Evolutionary conservation across 108 stramenopile species (phyloP).

Genomic region (Licmophora abbreviata): DNA sequence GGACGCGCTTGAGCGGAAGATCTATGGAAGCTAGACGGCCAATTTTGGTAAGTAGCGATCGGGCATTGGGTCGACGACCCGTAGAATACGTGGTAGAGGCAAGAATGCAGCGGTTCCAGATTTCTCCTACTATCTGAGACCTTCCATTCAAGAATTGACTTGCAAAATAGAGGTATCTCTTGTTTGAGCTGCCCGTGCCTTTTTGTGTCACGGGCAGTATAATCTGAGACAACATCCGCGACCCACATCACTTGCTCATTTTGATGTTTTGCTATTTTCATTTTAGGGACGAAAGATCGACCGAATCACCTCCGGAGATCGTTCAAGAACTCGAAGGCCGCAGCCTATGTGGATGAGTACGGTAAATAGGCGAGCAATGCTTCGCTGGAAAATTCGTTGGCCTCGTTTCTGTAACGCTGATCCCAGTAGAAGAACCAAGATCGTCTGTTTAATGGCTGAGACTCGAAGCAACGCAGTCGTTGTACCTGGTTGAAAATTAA

Average conservation of each 20-base stretch:
- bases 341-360: too few species aligned
- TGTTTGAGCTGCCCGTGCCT: slow-evolving; percentile 30
- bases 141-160: slow-evolving; percentile 24
- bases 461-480: too few species aligned
- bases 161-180: slow-evolving; percentile 9
- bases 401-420: too few species aligned
- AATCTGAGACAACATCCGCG: slow-evolving; percentile 26
- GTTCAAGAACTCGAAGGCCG: too few species aligned
- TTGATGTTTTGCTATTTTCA: not conserved
- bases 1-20: slow-evolving; percentile 58
- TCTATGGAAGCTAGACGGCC: slow-evolving; percentile 55
- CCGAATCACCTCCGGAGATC: too few species aligned
- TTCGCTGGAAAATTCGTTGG: too few species aligned
- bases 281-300: too few species aligned
- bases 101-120: slow-evolving; percentile 38
- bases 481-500: too few species aligned
- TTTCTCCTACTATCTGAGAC: slow-evolving; percentile 17
- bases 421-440: too few species aligned
- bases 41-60: not conserved
- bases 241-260: too few species aligned
- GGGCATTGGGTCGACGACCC: not conserved
- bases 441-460: too few species aligned
- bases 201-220: slow-evolving; percentile 25
- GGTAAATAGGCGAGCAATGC: too few species aligned
- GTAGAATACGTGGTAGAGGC: slow-evolving; percentile 4